Percentiles rank a stretch among this genome's conserved stretches.
phyloP scores from a whole-genome alignment of 768 basidiomycete genomes.

The Leccinum longicurvipes region DNA sequence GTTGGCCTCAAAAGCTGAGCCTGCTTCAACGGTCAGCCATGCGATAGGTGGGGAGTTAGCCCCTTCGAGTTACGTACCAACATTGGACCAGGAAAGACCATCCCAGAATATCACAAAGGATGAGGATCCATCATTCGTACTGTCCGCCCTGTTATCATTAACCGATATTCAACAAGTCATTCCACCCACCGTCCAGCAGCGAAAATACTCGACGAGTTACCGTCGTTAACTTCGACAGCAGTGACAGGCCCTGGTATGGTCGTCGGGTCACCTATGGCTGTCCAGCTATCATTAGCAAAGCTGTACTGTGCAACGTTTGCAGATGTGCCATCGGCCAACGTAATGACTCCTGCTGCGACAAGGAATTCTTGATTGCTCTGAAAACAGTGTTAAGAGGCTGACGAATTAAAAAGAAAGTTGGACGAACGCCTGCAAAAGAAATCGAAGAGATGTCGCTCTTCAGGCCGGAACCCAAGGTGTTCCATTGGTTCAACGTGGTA shows the following conservation, averaged over 20 bases:
- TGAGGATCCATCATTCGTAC: constrained; percentile 54
- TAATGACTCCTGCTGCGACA: constrained; percentile 77
- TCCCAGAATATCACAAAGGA: constrained; percentile 86
- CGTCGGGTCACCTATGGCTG: constrained; percentile 52
- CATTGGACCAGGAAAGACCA: constrained; percentile 67
- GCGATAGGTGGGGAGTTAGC: neutral
- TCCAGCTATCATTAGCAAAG: constrained; percentile 75
- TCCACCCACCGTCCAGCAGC: constrained; percentile 78
- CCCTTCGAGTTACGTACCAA: constrained; percentile 44
- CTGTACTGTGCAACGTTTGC: constrained; percentile 74
- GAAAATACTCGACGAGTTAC: constrained; percentile 81
- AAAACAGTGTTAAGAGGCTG: constrained; percentile 8
- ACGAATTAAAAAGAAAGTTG: neutral
- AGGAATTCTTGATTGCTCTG: constrained; percentile 67
- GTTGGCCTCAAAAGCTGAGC: constrained; percentile 48
- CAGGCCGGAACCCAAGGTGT: constrained; percentile 72
- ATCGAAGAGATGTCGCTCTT: constrained; percentile 78
- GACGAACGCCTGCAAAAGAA: constrained; percentile 74
- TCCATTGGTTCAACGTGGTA: constrained; percentile 70
- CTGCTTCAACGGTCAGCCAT: constrained; percentile 33
- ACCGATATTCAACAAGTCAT: neutral
- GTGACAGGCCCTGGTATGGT: constrained; percentile 87
- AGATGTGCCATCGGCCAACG: constrained; percentile 56
- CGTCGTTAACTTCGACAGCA: constrained; percentile 80
- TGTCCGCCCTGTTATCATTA: constrained; percentile 18